phyloP scores from a whole-genome alignment of 73 alveolate genomes.

The Paramecium sonneborni region DNA sequence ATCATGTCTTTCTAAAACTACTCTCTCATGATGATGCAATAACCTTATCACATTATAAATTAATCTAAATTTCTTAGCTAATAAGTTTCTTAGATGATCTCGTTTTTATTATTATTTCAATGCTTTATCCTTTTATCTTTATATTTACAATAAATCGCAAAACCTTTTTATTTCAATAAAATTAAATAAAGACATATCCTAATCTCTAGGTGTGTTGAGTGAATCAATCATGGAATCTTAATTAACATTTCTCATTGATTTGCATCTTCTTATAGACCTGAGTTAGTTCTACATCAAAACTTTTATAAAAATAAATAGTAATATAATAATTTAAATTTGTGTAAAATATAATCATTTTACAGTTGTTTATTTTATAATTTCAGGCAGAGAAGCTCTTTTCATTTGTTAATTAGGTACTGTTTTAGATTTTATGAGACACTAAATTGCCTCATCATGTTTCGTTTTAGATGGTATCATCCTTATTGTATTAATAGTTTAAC shows the following conservation, averaged over 20 bases:
- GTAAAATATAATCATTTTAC: neutral
- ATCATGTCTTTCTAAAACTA: neutral
- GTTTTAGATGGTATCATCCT: slow-evolving; percentile 17
- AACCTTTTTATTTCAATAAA: neutral
- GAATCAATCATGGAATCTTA: neutral
- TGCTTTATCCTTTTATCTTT: slow-evolving; percentile 34
- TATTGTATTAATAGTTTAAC: neutral
- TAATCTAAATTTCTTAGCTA: neutral
- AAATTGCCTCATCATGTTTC: neutral
- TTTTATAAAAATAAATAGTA: neutral
- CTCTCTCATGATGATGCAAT: neutral
- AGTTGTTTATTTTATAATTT: neutral
- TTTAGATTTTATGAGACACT: neutral
- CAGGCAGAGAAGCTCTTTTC: neutral
- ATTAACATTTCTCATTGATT: neutral
- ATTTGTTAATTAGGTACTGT: neutral
- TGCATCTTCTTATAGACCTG: neutral
- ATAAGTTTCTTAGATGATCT: neutral
- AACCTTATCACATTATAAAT: neutral
- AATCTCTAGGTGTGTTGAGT: slow-evolving; percentile 3
- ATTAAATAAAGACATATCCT: neutral
- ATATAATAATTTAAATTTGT: neutral
- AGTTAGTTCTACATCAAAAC: neutral
- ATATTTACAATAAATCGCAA: slow-evolving; percentile 12
- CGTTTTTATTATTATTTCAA: slow-evolving; percentile 1